Base-by-base conservation (phyloP, 2,329 filamentous ascomycete species). In the Pyricularia sp. region DNA sequence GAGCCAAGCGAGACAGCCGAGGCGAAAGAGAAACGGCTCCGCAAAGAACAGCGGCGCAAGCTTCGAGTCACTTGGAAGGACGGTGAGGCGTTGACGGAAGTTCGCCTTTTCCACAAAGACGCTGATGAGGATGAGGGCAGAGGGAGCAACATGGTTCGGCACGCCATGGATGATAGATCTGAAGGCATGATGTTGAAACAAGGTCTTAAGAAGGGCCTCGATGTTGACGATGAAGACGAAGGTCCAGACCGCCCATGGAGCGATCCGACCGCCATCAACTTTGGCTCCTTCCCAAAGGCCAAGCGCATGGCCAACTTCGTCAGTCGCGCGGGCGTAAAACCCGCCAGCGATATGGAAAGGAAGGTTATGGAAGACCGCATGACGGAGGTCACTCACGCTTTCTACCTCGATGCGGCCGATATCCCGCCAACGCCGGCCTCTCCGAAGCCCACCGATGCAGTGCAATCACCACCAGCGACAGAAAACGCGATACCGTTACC, bases 121-220 rank as follows among this genome's bases (percentile, higher is more conserved):
- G 91, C 92, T 74, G 90, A 92, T 3, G 91, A 93, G 75, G 90
- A 92, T 72, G 83, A 88, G 69, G 89, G 88, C 68, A 85, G 90
- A 69, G 85, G 87, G 68, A 82, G 84, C 69, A 90, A 88, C 74
- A 88, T 92, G 83, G 85, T 90, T 59, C 87, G 87, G 66, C 90
- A 93, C 76, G 90, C 90, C 4, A 85, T 86, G 33, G 91, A 93
- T 75, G 89, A 92, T 73, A 88, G 88, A 66, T 88, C 88, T 5
- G 92, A 92, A 74, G 90, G 91, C 66, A 88, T 90, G 81, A 88
- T 90, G 73, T 79, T 89, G 68, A 89, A 88, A 73, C 82, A 84
- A 71, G 81, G 84, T 64, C 79, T 82, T 9, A 81, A 82, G 31
- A 80, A 83, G 64, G 69, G 69, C 0, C 30, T 65, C 9, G 30